Percentiles rank a stretch among this genome's conserved stretches.
Evolutionary conservation across 345 rosid species (phyloP).

Genomic region (Nasturtium officinale): DNA sequence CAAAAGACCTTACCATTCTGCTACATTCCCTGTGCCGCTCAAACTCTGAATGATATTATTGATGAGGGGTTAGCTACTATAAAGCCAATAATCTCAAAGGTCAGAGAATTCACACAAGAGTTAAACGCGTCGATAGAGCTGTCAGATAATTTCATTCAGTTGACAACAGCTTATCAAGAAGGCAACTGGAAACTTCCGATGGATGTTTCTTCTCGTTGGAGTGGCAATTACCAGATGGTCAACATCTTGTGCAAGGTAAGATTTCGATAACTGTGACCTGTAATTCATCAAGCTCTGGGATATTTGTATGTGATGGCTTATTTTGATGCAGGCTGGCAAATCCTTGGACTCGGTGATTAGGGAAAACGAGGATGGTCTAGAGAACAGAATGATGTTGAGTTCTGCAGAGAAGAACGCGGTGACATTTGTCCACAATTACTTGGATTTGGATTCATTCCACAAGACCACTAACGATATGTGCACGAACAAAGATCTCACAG

Average conservation of each 20-base stretch:
- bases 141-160: conserved; percentile 65
- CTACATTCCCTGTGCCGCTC: conserved; percentile 92
- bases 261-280: conserved; percentile 14
- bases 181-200: conserved; percentile 90
- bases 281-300: conserved; percentile 13
- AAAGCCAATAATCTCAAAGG: conserved; percentile 70
- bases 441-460: conserved; percentile 90
- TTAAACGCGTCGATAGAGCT: conserved; percentile 66
- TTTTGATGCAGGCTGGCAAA: conserved; percentile 67
- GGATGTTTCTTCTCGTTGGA: conserved; percentile 84
- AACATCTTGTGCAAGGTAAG: conserved; percentile 76
- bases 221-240: conserved; percentile 90
- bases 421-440: conserved; percentile 60
- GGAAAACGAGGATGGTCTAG: conserved; percentile 67
- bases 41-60: conserved; percentile 66
- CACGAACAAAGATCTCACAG: conserved; percentile 66
- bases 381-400: conserved; percentile 57
- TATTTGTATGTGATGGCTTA: conserved; percentile 13
- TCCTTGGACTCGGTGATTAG: conserved; percentile 75
- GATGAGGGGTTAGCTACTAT: conserved; percentile 80
- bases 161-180: conserved; percentile 72
- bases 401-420: conserved; percentile 69
- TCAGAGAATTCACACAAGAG: conserved; percentile 76
- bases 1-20: conserved; percentile 79
- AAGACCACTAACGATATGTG: conserved; percentile 81